A percentile compares a stretch with the other conserved stretches of the same genome.
phyloP scores from a whole-genome alignment of 2,329 filamentous ascomycete genomes.

The Ophiostoma sp. region DNA sequence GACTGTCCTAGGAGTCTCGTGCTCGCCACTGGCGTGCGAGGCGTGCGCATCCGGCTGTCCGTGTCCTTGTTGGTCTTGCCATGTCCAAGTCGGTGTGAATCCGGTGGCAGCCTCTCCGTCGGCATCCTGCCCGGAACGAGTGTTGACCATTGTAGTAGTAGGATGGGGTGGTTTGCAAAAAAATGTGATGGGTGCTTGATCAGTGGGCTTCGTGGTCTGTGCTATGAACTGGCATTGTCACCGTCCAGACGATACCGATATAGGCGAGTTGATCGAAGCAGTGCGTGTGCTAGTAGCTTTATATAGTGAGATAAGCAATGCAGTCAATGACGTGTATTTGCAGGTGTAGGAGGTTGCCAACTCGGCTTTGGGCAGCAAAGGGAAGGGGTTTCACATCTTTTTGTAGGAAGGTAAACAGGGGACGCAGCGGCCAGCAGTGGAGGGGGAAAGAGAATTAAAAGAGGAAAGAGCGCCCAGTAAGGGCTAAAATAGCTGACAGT shows the following conservation, averaged over 20 bases:
- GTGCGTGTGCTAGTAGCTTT: neutral
- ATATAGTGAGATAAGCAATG: neutral
- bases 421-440: neutral
- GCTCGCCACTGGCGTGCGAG: slow-evolving; percentile 17
- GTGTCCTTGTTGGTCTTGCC: slow-evolving; percentile 2
- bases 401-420: neutral
- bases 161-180: neutral
- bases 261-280: neutral
- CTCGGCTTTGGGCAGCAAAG: slow-evolving; percentile 19
- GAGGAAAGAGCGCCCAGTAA: neutral
- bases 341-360: slow-evolving; percentile 6
- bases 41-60: neutral
- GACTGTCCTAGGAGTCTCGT: neutral
- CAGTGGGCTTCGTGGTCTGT: neutral
- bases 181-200: neutral
- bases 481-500: neutral
- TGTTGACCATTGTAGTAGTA: slow-evolving; percentile 17
- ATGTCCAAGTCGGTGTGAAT: slow-evolving; percentile 21
- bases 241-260: neutral
- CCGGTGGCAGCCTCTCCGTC: neutral
- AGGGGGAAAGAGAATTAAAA: too few species aligned
- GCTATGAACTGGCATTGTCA: neutral
- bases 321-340: neutral
- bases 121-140: slow-evolving; percentile 12
- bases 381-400: slow-evolving; percentile 19